A percentile compares a stretch with the other conserved stretches of the same genome.
Conservation (phyloP, 352 stramenopile species). For the Pythium pyrilobum region DNA sequence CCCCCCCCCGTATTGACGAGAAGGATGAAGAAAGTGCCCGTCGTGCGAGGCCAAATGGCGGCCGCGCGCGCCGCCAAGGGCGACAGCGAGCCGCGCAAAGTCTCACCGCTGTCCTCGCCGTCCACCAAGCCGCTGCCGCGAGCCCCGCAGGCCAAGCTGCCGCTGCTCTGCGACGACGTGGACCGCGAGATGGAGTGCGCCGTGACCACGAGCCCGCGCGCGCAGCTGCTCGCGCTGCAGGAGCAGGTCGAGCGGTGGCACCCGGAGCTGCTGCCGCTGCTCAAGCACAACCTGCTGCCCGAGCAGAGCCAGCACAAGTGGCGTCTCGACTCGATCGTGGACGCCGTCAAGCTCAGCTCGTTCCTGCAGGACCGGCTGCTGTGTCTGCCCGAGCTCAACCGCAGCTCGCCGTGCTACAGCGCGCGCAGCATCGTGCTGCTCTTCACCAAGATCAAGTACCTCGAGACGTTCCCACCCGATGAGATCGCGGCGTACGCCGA, state of each 20-base stretch:
- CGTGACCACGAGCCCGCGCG: slow-evolving; percentile 7
- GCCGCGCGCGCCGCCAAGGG: slow-evolving; percentile 13
- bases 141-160: background rate
- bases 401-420: slow-evolving; percentile 76
- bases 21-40: slow-evolving; percentile 17
- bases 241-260: slow-evolving; percentile 40
- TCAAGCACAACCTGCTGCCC: slow-evolving; percentile 29
- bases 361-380: slow-evolving; percentile 69
- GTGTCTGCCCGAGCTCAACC: slow-evolving; percentile 71
- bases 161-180: slow-evolving; percentile 15
- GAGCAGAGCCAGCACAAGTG: slow-evolving; percentile 28
- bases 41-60: slow-evolving; percentile 7
- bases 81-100: slow-evolving; percentile 15
- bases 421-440: slow-evolving; percentile 72
- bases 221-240: slow-evolving; percentile 21
- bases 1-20: background rate
- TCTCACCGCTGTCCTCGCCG: slow-evolving; percentile 14
- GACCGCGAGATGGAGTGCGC: slow-evolving; percentile 22
- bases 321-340: slow-evolving; percentile 37
- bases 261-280: slow-evolving; percentile 55
- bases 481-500: slow-evolving; percentile 60
- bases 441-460: slow-evolving; percentile 82
- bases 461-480: slow-evolving; percentile 59
- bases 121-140: background rate
- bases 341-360: slow-evolving; percentile 60